Evolutionary conservation across 2,329 filamentous ascomycete genomes (phyloP).

Genomic region (Coccinonectria pachysandricola): DNA sequence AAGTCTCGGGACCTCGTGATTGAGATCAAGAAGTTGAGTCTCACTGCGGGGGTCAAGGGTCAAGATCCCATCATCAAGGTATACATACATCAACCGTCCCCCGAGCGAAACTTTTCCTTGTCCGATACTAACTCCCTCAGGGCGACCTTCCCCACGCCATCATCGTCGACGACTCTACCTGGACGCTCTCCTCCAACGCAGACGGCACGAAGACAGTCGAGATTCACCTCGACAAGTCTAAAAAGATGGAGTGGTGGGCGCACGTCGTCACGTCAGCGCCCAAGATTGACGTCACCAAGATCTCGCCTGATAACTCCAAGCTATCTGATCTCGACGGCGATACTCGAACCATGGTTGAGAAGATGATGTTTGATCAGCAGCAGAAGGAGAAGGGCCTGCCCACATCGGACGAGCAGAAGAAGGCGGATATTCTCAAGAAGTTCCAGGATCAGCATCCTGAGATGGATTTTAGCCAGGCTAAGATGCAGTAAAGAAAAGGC

Average conservation of each 20-base stretch:
- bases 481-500: too few species aligned
- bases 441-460: constrained; percentile 74
- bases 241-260: constrained; percentile 98
- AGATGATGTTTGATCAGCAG: constrained; percentile 99
- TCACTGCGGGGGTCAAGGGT: constrained; percentile 79
- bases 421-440: constrained; percentile 83
- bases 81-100: constrained; percentile 16
- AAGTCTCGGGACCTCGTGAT: constrained; percentile 79
- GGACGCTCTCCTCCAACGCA: constrained; percentile 69
- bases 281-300: constrained; percentile 90
- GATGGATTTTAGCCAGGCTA: constrained; percentile 63
- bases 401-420: constrained; percentile 90
- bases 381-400: constrained; percentile 90
- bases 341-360: constrained; percentile 96
- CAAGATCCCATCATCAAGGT: constrained; percentile 78
- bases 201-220: constrained; percentile 60
- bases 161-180: constrained; percentile 78
- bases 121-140: constrained; percentile 32
- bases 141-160: constrained; percentile 77
- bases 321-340: constrained; percentile 88
- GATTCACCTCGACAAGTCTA: constrained; percentile 87
- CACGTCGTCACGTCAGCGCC: constrained; percentile 82
- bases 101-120: neutral
- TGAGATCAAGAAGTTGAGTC: constrained; percentile 65
- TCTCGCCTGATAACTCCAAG: constrained; percentile 80